Conservation (phyloP, 106 monocot genomes). For the Acorus calamus region DNA sequence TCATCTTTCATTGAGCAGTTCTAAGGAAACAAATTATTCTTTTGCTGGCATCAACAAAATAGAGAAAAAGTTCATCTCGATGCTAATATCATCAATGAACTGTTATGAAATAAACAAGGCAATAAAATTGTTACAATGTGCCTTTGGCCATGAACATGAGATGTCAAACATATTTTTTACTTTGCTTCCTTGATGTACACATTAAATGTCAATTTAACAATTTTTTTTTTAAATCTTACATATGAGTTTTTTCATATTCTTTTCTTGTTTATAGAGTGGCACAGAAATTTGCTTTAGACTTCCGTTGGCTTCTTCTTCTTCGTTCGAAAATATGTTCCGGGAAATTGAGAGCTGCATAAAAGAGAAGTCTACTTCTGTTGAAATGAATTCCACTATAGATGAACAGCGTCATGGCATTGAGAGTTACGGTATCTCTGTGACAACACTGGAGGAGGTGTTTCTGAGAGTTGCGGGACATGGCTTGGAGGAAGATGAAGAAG, state of each 20-base stretch:
- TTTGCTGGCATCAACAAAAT: too few species aligned
- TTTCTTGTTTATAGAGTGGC: constrained; percentile 44
- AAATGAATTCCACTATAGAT: constrained; percentile 1
- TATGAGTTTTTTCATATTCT: constrained; percentile 3
- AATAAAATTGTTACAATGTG: too few species aligned
- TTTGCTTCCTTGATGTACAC: neutral
- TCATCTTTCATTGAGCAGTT: too few species aligned
- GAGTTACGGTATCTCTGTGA: constrained; percentile 88
- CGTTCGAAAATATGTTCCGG: constrained; percentile 76
- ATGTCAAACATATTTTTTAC: neutral
- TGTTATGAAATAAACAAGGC: too few species aligned
- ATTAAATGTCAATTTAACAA: neutral
- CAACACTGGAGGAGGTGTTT: constrained; percentile 89
- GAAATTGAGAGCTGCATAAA: constrained; percentile 70
- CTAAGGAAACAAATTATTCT: too few species aligned
- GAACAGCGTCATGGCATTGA: constrained; percentile 36
- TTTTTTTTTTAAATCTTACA: neutral
- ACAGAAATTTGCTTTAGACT: constrained; percentile 82
- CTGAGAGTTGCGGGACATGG: constrained; percentile 64
- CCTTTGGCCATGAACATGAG: too few species aligned
- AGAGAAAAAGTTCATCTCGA: too few species aligned
- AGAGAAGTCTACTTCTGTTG: constrained; percentile 9
- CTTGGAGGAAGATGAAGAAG: constrained; percentile 24
- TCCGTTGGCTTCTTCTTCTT: constrained; percentile 61
- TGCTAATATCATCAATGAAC: too few species aligned